A percentile compares a stretch with the other conserved stretches of the same genome.
These are phyloP conservation scores for Wickerhamomyces bovis DNA, from an alignment of 805 yeast genomes.

Conservation along the genomic window DNA sequence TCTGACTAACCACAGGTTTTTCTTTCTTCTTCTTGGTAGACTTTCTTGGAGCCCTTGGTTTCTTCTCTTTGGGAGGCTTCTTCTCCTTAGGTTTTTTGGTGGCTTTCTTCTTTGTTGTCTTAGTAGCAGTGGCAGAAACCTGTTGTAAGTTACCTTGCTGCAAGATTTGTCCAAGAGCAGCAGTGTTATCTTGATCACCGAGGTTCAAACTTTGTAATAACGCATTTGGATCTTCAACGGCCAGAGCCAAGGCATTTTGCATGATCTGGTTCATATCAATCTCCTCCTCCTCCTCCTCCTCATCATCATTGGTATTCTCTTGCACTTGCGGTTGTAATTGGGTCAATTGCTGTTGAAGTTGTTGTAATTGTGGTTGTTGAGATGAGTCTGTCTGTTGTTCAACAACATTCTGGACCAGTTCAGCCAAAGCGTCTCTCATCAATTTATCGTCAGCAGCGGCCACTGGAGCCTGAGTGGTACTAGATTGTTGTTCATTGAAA, in stretches of 20 bases:
- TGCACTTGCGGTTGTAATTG: neutral
- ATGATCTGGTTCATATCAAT: conserved; percentile 67
- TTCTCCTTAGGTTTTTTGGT: conserved; percentile 17
- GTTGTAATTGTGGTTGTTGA: neutral
- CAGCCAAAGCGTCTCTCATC: conserved; percentile 48
- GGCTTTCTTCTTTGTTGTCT: conserved; percentile 13
- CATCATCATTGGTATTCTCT: conserved; percentile 24
- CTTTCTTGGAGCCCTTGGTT: conserved; percentile 25
- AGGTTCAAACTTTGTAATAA: conserved; percentile 33
- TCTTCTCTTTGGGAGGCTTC: conserved; percentile 21
- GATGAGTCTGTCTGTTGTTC: conserved; percentile 23
- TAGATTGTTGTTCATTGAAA: conserved; percentile 6
- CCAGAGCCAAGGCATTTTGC: conserved; percentile 74
- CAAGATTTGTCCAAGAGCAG: conserved; percentile 17
- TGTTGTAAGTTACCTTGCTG: conserved; percentile 19
- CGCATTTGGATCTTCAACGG: conserved; percentile 53
- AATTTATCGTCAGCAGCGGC: conserved; percentile 24
- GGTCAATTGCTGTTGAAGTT: neutral
- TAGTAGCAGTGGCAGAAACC: conserved; percentile 2
- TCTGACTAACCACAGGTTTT: conserved; percentile 16
- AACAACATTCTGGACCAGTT: conserved; percentile 51
- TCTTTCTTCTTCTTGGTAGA: conserved; percentile 23
- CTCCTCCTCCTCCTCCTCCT: conserved; percentile 40
- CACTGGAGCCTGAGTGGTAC: conserved; percentile 7
- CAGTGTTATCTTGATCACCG: conserved; percentile 8